Evolutionary conservation across 116 monocot species (phyloP), one percentile per base, ranked within the genome.

Genomic region (Cymodocea nodosa): DNA sequence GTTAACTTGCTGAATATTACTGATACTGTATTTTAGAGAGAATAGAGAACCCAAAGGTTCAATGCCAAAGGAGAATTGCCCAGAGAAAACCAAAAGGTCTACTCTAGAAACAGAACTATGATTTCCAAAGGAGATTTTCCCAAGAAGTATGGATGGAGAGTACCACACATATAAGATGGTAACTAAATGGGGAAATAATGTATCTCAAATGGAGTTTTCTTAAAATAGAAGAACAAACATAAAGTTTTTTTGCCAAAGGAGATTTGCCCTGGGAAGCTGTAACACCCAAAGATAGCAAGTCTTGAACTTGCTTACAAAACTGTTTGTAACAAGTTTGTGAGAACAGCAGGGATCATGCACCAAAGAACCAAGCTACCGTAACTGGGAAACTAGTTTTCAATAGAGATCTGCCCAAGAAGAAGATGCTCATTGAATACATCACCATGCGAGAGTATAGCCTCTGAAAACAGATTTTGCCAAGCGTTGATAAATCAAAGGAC

Each of bases 71-170:
- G 71, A 81, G 60, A 75, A 70, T 62, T 51, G 56, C 73, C 72
- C 71, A 65, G 74, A 64, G 73, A 70, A 60, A 56, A 73, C 48
- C 50, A 35, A 20, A 52, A 37, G 15, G 24, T 15, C 37, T 63
- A 69, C 44, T 51, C 48, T 64, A 61, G 37, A 34, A 52, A 65
- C 59, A 68, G 35, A 53, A 71, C 66, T 50, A 24, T 25, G 20
- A 70, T 12, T 74, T 74, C 79, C 79, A 84, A 83, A 79, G 78
- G 83, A 77, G 81, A 74, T 82, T 77, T 86, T 79, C 84, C 81
- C 74, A 35, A 54, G 35, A 64, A 49, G 62, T 34, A 73, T 20
- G 3, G 59, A 16, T 17, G 36, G 6, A 23, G 15, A 57, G 55
- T 4, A 67, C 35, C 44, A 61, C 40, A 57, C 64, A 63, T 80